Conservation (phyloP, 78 protist species). For the Acrasis kona region DNA sequence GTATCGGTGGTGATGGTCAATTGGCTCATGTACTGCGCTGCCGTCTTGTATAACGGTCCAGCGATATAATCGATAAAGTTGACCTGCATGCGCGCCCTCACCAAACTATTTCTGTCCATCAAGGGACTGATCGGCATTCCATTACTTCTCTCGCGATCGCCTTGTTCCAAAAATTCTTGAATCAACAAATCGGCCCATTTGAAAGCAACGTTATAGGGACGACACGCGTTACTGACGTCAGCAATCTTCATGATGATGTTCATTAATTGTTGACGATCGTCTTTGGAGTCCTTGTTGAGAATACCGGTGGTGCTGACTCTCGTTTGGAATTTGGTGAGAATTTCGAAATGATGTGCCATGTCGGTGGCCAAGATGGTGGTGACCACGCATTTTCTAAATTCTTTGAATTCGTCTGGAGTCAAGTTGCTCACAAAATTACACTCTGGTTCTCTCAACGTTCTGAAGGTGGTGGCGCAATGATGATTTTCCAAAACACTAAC, state of each 20-base stretch:
- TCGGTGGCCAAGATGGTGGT: slow-evolving; percentile 41
- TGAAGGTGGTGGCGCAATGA: slow-evolving; percentile 66
- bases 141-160: slow-evolving; percentile 21
- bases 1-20: background rate
- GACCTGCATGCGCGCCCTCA: slow-evolving; percentile 9
- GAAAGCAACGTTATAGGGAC: background rate
- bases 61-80: slow-evolving; percentile 34
- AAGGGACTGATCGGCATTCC: slow-evolving; percentile 17
- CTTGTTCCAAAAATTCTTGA: slow-evolving; percentile 50
- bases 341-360: slow-evolving; percentile 45
- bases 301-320: background rate
- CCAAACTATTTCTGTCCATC: slow-evolving; percentile 8
- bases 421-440: slow-evolving; percentile 39
- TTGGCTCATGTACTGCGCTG: slow-evolving; percentile 6
- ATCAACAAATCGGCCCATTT: slow-evolving; percentile 23
- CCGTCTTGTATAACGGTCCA: slow-evolving; percentile 3
- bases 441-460: slow-evolving; percentile 40
- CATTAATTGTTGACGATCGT: background rate
- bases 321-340: slow-evolving; percentile 6
- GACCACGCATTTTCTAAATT: slow-evolving; percentile 1
- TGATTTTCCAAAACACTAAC: slow-evolving; percentile 67
- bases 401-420: background rate
- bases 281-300: background rate
- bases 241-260: slow-evolving; percentile 4
- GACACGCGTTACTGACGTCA: slow-evolving; percentile 34